Base-by-base conservation (phyloP, 2,329 filamentous ascomycete species). In the Acephala macrosclerotiorum region DNA sequence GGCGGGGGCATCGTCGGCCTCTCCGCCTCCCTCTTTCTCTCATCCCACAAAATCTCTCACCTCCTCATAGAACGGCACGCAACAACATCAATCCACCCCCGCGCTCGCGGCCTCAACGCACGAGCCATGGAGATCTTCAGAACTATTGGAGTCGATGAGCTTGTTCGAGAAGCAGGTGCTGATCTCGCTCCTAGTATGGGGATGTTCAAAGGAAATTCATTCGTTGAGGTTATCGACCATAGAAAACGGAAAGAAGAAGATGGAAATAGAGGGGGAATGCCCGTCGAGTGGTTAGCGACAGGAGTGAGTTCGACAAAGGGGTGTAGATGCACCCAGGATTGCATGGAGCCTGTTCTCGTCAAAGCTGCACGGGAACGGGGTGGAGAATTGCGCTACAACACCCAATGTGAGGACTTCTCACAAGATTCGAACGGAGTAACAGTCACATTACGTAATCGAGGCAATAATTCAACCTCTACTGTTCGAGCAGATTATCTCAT, bases 1-100 rank as follows among this genome's bases (percentile, higher is more conserved):
- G 80, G 80, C 18, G 79, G 77, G 18, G 78, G 77, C 33, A 75
- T 80, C 1, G 77, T 80, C 26, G 80, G 80, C 25, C 75, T 81
- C 12, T 77, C 75, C 1, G 75, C 78, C 33, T 77, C 79, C 1
- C 72, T 81, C 33, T 78, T 77, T 62, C 75, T 81, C 55, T 69
- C 76, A 14, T 69, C 72, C 0, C 70, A 76, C 9, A 58, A 72
- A 29, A 71, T 81, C 7, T 70, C 72, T 3, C 74, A 73, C 45
- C 71, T 79, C 9, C 68, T 81, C n/a, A 61, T 81, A 7, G 80
- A 81, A 64, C 77, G 76, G 11, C 79, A 80, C 36, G 36, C 72
- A 0, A 66, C 70, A 0, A 77, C 76, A 35, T 78, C 77, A 1
- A 72, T 74, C 3, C 79, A 81, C 20, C 79, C 79, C 0, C 77